Base-by-base conservation (phyloP, 2,329 filamentous ascomycete species). In the Cladosporium halotolerans region DNA sequence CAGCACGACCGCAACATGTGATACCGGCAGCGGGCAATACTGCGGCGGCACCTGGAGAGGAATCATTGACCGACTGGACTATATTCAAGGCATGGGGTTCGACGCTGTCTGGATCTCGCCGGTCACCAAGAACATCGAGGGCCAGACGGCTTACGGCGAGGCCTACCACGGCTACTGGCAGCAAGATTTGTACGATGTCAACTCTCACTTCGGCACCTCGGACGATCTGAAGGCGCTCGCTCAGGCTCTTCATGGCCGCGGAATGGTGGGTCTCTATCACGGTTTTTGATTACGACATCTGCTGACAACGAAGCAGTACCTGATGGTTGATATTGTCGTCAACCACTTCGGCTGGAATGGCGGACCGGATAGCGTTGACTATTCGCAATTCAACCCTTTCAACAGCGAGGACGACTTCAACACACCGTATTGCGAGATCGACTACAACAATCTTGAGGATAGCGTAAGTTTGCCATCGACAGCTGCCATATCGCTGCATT, bases 1-100 rank as follows among this genome's bases (percentile, higher is more conserved):
- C 51, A 71, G 68, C 45, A 72, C 69, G 3, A 70, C 66, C 3
- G 68, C 70, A 6, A 46, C 63, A 9, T 74, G 72, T 55, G 63
- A 70, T 48, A 67, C 67, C 9, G 56, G 45, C 3, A 55, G 62
- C n/a, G 54, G 63, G 2, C 52, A 65, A 23, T 84, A 83, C 66
- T 85, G 83, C 58, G 81, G 81, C 39, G 83, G 83, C 13, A 81
- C 78, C 1, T 86, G 79, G 62, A 67, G 72, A 49, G 83, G 83
- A 6, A 72, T 85, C 31, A 73, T 77, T 58, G 74, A 78, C 55
- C 75, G 80, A 57, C 74, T 85, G 39, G 81, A 84, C 65, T 84
- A 84, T 63, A 84, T 85, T 63, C 73, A 80, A 61, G 75, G 75
- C 43, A 60, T 63, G 79, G 63, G 60, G 33, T 65, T 64, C 55